A percentile compares a stretch with the other conserved stretches of the same genome.
Conservation (phyloP, 1,284 basidiomycete genomes). For the Boletus semigastroideus region DNA sequence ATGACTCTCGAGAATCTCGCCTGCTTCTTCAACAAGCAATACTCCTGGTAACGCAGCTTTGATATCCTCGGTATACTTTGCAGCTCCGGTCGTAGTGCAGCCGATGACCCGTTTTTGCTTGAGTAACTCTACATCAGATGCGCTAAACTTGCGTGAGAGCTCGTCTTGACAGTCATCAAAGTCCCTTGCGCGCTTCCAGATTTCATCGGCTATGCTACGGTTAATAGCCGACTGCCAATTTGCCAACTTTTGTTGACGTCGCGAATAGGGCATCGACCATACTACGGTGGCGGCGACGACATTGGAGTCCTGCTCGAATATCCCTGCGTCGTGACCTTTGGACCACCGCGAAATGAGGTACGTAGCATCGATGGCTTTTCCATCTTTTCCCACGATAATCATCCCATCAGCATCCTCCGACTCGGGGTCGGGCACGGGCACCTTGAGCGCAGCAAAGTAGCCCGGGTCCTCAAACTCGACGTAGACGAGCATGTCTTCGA, state of each 20-base stretch:
- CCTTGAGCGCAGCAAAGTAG: constrained; percentile 46
- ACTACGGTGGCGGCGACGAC: constrained; percentile 33
- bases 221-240: constrained; percentile 44
- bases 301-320: constrained; percentile 32
- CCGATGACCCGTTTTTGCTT: constrained; percentile 53
- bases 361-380: constrained; percentile 31
- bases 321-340: constrained; percentile 42
- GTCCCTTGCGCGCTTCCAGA: constrained; percentile 35
- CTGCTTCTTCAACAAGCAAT: constrained; percentile 66
- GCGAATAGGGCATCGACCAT: constrained; percentile 42
- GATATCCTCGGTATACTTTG: constrained; percentile 52
- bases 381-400: constrained; percentile 48
- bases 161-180: constrained; percentile 44
- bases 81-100: constrained; percentile 67
- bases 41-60: constrained; percentile 47
- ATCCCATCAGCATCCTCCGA: constrained; percentile 26
- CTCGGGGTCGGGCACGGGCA: constrained; percentile 43
- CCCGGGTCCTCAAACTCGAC: constrained; percentile 45
- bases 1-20: constrained; percentile 68
- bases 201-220: constrained; percentile 35
- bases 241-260: constrained; percentile 33
- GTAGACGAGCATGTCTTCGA: constrained; percentile 38
- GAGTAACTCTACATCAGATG: constrained; percentile 39
- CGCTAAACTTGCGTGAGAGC: constrained; percentile 38
- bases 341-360: constrained; percentile 51